Conservation (phyloP, 495 filamentous ascomycete species). For the Antarctomyces pellizariae region DNA sequence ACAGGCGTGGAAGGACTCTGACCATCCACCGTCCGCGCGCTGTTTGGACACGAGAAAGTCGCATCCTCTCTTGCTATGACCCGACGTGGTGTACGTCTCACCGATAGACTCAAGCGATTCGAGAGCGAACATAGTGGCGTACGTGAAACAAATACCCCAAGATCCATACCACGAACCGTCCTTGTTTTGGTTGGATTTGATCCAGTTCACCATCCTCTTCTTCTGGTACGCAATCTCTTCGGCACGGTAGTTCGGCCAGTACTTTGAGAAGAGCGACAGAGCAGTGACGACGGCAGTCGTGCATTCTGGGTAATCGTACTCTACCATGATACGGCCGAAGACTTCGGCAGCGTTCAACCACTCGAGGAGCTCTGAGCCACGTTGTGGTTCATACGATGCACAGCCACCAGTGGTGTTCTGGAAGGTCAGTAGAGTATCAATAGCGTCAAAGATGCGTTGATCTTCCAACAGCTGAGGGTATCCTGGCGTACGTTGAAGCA, state of each 20-base stretch:
- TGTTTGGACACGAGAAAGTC: constrained; percentile 70
- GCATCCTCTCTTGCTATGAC: constrained; percentile 46
- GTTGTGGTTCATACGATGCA: constrained; percentile 67
- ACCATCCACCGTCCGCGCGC: constrained; percentile 81
- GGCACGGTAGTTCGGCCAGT: constrained; percentile 57
- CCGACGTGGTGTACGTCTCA: constrained; percentile 55
- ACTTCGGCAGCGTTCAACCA: constrained; percentile 87
- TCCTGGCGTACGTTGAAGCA: constrained; percentile 55
- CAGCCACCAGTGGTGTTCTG: constrained; percentile 79
- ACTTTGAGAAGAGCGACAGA: constrained; percentile 55
- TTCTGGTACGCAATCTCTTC: constrained; percentile 54
- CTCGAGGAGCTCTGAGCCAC: constrained; percentile 57
- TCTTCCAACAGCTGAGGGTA: constrained; percentile 56
- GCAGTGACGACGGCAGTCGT: constrained; percentile 90
- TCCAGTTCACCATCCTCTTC: constrained; percentile 46
- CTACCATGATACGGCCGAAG: constrained; percentile 92
- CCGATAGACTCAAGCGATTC: constrained; percentile 65
- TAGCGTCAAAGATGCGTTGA: constrained; percentile 57
- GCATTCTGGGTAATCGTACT: constrained; percentile 95
- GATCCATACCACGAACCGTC: constrained; percentile 92
- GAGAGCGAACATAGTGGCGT: constrained; percentile 85
- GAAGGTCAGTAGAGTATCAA: constrained; percentile 79
- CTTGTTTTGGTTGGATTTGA: constrained; percentile 50
- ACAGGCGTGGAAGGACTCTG: constrained; percentile 61
- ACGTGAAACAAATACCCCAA: constrained; percentile 97